These are phyloP conservation scores for Magnusiomyces ingens DNA, from an alignment of 1,139 yeast species.

Conservation along the genomic window DNA sequence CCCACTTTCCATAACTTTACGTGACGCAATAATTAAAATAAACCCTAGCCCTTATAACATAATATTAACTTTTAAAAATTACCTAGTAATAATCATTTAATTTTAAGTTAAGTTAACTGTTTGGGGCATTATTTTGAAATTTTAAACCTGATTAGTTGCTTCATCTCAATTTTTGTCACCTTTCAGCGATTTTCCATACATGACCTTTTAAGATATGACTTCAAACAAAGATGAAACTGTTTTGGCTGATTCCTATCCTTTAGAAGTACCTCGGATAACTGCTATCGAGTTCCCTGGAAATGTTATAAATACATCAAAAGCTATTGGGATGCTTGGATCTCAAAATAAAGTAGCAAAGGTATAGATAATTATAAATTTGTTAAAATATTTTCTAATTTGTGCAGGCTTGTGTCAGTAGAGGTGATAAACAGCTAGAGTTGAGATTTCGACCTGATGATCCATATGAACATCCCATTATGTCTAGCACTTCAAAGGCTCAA, in stretches of 20 bases:
- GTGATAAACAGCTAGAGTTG: conserved; percentile 48
- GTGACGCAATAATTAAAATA: too few relatives aligned
- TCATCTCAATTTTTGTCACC: too few relatives aligned
- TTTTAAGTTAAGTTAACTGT: too few relatives aligned
- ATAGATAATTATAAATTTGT: conserved; percentile 5
- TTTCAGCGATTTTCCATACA: too few relatives aligned
- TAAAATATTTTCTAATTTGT: neutral
- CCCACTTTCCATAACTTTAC: too few relatives aligned
- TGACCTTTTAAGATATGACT: too few relatives aligned
- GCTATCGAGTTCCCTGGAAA: conserved; percentile 68
- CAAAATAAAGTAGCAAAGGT: conserved; percentile 36
- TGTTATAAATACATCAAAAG: conserved; percentile 56
- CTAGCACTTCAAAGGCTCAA: conserved; percentile 43
- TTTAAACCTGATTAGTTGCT: too few relatives aligned
- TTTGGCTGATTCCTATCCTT: conserved; percentile 20
- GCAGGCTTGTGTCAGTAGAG: conserved; percentile 30
- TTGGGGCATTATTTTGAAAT: too few relatives aligned
- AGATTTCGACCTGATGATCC: conserved; percentile 57
- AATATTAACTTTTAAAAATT: too few relatives aligned
- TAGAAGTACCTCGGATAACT: conserved; percentile 23
- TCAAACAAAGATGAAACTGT: too few relatives aligned
- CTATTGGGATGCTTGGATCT: conserved; percentile 77
- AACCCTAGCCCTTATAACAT: too few relatives aligned
- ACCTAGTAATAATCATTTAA: too few relatives aligned
- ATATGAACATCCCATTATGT: conserved; percentile 74